Percentiles rank a stretch among this genome's conserved stretches.
Conservation (phyloP, 192 early-diverging fungal species). For the Chytriomyces sp. region DNA sequence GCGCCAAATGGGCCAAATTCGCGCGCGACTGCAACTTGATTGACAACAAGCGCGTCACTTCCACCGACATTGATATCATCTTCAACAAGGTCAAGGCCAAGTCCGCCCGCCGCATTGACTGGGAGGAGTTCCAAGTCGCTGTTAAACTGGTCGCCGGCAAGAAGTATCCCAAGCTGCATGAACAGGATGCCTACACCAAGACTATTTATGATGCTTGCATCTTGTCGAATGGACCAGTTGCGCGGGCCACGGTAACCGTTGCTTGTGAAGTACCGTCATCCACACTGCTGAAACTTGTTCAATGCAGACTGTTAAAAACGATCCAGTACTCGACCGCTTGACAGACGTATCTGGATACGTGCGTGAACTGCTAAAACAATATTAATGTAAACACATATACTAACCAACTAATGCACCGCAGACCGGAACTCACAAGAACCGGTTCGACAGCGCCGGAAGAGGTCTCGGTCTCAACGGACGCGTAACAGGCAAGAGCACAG, state of each 20-base stretch:
- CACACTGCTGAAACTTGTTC: conserved; percentile 3
- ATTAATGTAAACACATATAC: background rate
- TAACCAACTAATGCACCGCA: conserved; percentile 9
- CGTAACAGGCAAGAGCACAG: conserved; percentile 41
- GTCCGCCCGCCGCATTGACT: conserved; percentile 51
- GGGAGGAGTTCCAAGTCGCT: conserved; percentile 49
- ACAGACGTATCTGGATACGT: conserved; percentile 51
- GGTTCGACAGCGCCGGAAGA: conserved; percentile 57
- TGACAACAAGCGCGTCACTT: conserved; percentile 51
- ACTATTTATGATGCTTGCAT: conserved; percentile 36
- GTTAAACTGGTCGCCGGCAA: conserved; percentile 52
- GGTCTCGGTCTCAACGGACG: conserved; percentile 57
- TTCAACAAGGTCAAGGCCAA: conserved; percentile 67
- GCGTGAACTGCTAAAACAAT: background rate
- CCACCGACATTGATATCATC: conserved; percentile 62
- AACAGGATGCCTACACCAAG: conserved; percentile 42
- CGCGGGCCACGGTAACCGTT: conserved; percentile 1
- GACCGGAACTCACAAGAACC: conserved; percentile 62
- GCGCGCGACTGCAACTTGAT: conserved; percentile 53
- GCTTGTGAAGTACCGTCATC: conserved; percentile 3
- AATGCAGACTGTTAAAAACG: conserved; percentile 40
- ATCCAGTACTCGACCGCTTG: conserved; percentile 47
- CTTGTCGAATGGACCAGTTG: conserved; percentile 11
- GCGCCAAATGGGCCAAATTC: conserved; percentile 52
- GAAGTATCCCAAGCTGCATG: conserved; percentile 48